Evolutionary conservation across 768 basidiomycete genomes (phyloP).

Genomic region (Tulasnella sp.): DNA sequence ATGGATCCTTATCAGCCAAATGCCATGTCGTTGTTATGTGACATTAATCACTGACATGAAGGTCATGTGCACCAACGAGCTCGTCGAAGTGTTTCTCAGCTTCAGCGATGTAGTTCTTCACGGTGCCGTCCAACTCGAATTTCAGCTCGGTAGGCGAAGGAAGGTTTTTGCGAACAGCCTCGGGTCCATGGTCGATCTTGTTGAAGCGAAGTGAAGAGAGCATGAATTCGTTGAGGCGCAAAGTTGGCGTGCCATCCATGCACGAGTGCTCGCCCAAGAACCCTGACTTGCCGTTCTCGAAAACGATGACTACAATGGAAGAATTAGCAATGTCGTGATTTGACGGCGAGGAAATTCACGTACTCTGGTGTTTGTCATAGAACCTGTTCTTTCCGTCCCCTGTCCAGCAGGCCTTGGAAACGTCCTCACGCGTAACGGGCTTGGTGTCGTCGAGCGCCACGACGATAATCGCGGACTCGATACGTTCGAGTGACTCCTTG

Average conservation of each 20-base stretch:
- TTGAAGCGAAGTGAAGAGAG: conserved; percentile 71
- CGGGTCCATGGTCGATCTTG: conserved; percentile 75
- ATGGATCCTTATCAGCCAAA: conserved; percentile 30
- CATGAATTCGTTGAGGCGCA: conserved; percentile 93
- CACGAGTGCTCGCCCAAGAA: conserved; percentile 67
- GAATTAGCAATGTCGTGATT: conserved; percentile 10
- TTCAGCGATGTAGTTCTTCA: conserved; percentile 56
- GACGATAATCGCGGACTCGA: conserved; percentile 89
- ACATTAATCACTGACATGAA: conserved; percentile 57
- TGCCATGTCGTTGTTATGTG: neutral
- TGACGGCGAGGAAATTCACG: conserved; percentile 41
- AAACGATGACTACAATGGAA: conserved; percentile 73
- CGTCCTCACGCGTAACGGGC: conserved; percentile 79
- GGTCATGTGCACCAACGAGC: conserved; percentile 76
- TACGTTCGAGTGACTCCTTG: conserved; percentile 65
- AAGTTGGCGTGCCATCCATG: conserved; percentile 84
- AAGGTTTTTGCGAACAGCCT: conserved; percentile 48
- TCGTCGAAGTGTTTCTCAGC: conserved; percentile 73
- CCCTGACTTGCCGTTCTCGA: conserved; percentile 91
- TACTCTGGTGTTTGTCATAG: conserved; percentile 96
- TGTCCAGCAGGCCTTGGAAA: conserved; percentile 83
- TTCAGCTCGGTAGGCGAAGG: conserved; percentile 65
- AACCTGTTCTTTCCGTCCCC: conserved; percentile 90
- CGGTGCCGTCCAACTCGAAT: conserved; percentile 66
- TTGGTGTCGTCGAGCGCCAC: conserved; percentile 82